A percentile compares a stretch with the other conserved stretches of the same genome.
Conservation (phyloP, 2,329 filamentous ascomycete genomes). For the Didymella lethalis region DNA sequence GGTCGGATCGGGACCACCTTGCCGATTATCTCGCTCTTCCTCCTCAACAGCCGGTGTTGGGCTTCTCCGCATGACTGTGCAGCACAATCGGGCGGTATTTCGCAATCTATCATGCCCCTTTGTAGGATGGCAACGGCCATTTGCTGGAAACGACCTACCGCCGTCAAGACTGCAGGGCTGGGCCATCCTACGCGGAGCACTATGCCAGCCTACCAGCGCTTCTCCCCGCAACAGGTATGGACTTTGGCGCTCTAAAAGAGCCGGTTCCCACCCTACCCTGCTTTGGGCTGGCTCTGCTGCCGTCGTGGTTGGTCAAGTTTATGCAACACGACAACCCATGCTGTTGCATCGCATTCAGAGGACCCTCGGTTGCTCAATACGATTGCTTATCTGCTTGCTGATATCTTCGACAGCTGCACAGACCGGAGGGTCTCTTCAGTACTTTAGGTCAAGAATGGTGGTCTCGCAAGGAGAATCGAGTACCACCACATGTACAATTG, state of each 20-base stretch:
- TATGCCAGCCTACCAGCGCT: slow-evolving; percentile 5
- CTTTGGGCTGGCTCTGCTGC: slow-evolving; percentile 29
- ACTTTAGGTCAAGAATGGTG: not conserved
- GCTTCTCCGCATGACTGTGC: slow-evolving; percentile 10
- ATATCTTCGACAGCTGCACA: slow-evolving; percentile 25
- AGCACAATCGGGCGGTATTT: slow-evolving; percentile 2
- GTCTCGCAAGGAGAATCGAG: not conserved
- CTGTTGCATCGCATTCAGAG: slow-evolving; percentile 25
- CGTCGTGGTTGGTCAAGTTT: slow-evolving; percentile 33
- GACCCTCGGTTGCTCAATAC: slow-evolving; percentile 27
- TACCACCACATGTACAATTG: not conserved
- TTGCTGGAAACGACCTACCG: slow-evolving; percentile 10
- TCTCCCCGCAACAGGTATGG: slow-evolving; percentile 4
- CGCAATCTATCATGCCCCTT: slow-evolving; percentile 1
- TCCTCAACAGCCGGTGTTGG: slow-evolving; percentile 10
- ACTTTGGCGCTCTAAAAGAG: slow-evolving; percentile 29
- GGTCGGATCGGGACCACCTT: not conserved
- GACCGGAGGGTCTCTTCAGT: slow-evolving; percentile 1
- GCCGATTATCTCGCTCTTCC: slow-evolving; percentile 8
- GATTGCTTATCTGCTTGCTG: slow-evolving; percentile 28
- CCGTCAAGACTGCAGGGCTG: slow-evolving; percentile 5
- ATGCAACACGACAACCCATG: slow-evolving; percentile 28
- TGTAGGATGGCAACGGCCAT: not conserved
- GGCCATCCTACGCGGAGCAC: slow-evolving; percentile 14
- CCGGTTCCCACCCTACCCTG: slow-evolving; percentile 27